A percentile compares a stretch with the other conserved stretches of the same genome.
These are phyloP conservation scores for Wickerhamomyces hampshirensis DNA, from an alignment of 805 yeast genomes.

Conservation along the genomic window DNA sequence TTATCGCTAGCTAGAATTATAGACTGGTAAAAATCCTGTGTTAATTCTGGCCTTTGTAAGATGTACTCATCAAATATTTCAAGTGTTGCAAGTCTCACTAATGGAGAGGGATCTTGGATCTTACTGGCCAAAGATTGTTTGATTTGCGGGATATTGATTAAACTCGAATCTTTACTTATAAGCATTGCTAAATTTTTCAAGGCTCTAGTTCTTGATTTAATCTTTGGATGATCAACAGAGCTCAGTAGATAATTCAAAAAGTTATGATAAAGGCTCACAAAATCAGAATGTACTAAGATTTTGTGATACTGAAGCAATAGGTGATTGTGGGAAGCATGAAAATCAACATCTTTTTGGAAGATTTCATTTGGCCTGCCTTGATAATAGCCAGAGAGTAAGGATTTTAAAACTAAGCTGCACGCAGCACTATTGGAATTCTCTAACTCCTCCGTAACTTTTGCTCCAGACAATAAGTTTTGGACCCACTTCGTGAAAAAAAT, in stretches of 20 bases:
- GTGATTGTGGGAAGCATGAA: not conserved
- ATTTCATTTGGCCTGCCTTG: constrained; percentile 4
- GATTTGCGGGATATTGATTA: constrained; percentile 47
- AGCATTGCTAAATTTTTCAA: constrained; percentile 56
- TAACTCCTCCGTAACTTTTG: not conserved
- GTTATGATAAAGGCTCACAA: constrained; percentile 39
- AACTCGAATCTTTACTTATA: constrained; percentile 44
- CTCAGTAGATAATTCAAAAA: constrained; percentile 47
- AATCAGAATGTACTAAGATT: constrained; percentile 9
- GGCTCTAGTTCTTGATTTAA: constrained; percentile 57
- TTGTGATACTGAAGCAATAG: not conserved
- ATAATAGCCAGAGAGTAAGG: constrained; percentile 2
- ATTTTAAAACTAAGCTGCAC: not conserved
- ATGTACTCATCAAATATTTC: constrained; percentile 56
- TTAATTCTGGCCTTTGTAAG: constrained; percentile 36
- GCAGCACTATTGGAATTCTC: not conserved
- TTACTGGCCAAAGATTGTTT: constrained; percentile 46
- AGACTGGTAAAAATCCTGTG: constrained; percentile 42
- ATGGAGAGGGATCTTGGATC: constrained; percentile 58
- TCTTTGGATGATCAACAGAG: constrained; percentile 43
- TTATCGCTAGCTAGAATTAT: constrained; percentile 41
- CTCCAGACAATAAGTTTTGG: constrained; percentile 4
- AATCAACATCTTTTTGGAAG: not conserved
- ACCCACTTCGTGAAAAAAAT: constrained; percentile 21
- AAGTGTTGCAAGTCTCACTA: constrained; percentile 71